A percentile compares a stretch with the other conserved stretches of the same genome.
These are phyloP conservation scores for Calocybe cyanea DNA, from an alignment of 768 basidiomycete species.

Conservation along the genomic window DNA sequence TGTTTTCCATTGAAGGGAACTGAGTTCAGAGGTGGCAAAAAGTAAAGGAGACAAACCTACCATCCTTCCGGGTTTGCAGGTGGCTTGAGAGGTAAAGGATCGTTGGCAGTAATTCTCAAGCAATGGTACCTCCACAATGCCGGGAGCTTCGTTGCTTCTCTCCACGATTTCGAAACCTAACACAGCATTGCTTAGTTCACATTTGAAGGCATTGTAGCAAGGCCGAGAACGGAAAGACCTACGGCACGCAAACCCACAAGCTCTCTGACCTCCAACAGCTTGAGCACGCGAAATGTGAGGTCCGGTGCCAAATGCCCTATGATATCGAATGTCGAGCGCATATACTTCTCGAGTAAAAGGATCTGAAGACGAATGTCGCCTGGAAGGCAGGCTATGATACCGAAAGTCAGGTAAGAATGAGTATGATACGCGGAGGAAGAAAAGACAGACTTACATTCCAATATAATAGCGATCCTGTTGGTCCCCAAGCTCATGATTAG, in stretches of 20 bases:
- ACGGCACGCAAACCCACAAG: conserved; percentile 59
- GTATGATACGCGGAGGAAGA: background rate
- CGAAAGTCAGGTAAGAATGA: conserved; percentile 5
- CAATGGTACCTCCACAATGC: conserved; percentile 78
- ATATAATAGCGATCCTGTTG: conserved; percentile 53
- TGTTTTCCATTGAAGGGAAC: conserved; percentile 12
- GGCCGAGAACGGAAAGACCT: conserved; percentile 15
- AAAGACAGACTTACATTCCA: conserved; percentile 44
- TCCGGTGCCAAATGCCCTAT: conserved; percentile 67
- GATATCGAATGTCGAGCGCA: conserved; percentile 78
- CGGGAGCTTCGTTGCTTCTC: conserved; percentile 51
- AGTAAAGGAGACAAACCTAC: conserved; percentile 33
- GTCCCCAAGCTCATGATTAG: conserved; percentile 4
- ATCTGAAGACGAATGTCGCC: conserved; percentile 86
- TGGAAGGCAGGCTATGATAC: conserved; percentile 65
- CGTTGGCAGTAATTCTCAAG: conserved; percentile 64
- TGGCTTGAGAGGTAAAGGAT: conserved; percentile 62
- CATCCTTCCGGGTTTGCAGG: conserved; percentile 70
- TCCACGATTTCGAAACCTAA: conserved; percentile 45
- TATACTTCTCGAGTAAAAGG: conserved; percentile 79
- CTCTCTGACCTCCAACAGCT: conserved; percentile 50
- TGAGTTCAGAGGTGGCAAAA: background rate
- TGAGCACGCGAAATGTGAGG: conserved; percentile 61
- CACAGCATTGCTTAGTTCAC: conserved; percentile 20
- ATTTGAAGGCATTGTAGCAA: conserved; percentile 37